Conservation (phyloP, 495 filamentous ascomycete species). For the Xylaria bambusicola region DNA sequence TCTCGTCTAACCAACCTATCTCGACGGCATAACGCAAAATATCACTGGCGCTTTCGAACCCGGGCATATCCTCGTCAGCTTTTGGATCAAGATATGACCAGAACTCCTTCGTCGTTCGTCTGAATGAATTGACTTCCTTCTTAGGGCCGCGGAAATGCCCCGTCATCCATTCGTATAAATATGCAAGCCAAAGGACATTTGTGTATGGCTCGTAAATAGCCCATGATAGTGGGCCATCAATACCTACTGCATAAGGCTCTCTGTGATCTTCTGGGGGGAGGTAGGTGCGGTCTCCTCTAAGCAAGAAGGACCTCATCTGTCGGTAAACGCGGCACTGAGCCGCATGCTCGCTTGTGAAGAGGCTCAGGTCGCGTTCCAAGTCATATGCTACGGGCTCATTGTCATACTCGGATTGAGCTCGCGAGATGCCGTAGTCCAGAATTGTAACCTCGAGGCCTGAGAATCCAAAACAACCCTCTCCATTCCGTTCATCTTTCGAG, state of each 20-base stretch:
- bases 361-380: constrained; percentile 51
- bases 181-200: constrained; percentile 57
- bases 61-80: constrained; percentile 36
- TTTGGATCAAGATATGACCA: constrained; percentile 44
- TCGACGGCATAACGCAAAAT: constrained; percentile 47
- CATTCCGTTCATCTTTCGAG: constrained; percentile 38
- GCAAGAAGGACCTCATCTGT: constrained; percentile 54
- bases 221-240: constrained; percentile 44
- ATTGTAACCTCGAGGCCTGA: constrained; percentile 77
- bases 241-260: constrained; percentile 35
- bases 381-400: constrained; percentile 46
- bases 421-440: constrained; percentile 87
- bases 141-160: constrained; percentile 36
- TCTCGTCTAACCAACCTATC: constrained; percentile 46
- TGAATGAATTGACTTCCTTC: constrained; percentile 39
- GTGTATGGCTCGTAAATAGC: constrained; percentile 47
- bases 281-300: constrained; percentile 37
- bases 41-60: constrained; percentile 45
- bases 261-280: constrained; percentile 37
- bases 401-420: constrained; percentile 47
- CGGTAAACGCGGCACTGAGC: constrained; percentile 49
- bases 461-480: constrained; percentile 58
- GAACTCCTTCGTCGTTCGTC: constrained; percentile 43
- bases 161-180: constrained; percentile 48
- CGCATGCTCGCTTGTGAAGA: constrained; percentile 55